Evolutionary conservation across 179 eudicot species (phyloP).

Genomic region (Spinacia oleracea): DNA sequence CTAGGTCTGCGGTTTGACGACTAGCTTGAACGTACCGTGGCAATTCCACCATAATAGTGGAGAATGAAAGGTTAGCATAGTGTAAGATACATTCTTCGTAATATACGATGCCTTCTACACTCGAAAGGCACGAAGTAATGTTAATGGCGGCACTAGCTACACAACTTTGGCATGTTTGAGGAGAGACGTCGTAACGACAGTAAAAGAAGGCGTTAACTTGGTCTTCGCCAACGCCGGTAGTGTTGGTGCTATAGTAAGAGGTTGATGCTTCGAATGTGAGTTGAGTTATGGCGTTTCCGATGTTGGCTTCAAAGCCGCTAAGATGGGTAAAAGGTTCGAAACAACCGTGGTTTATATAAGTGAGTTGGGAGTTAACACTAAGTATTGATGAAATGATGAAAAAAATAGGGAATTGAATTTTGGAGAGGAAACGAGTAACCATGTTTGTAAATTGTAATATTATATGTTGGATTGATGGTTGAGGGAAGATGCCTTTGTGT

Average conservation of each 20-base stretch:
- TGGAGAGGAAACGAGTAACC: neutral
- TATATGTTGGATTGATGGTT: too few relatives aligned
- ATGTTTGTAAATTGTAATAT: too few relatives aligned
- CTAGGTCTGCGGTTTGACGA: too few relatives aligned
- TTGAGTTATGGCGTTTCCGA: neutral
- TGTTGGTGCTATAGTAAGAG: neutral
- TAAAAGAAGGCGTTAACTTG: neutral
- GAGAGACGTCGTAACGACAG: conserved; percentile 8
- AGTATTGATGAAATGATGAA: neutral
- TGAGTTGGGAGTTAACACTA: neutral
- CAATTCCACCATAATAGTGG: neutral
- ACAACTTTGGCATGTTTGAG: neutral
- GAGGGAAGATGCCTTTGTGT: too few relatives aligned
- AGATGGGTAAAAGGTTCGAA: neutral
- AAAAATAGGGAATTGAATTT: neutral
- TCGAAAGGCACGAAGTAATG: neutral
- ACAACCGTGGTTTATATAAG: neutral
- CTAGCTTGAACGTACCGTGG: neutral
- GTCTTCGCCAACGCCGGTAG: neutral
- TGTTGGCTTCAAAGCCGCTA: neutral
- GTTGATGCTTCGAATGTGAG: neutral
- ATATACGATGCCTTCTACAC: neutral
- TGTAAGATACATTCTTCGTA: neutral
- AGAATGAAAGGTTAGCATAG: neutral
- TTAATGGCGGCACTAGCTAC: neutral